Conservation (phyloP, 1,139 yeast species). For the Suhomyces coccinellae region DNA sequence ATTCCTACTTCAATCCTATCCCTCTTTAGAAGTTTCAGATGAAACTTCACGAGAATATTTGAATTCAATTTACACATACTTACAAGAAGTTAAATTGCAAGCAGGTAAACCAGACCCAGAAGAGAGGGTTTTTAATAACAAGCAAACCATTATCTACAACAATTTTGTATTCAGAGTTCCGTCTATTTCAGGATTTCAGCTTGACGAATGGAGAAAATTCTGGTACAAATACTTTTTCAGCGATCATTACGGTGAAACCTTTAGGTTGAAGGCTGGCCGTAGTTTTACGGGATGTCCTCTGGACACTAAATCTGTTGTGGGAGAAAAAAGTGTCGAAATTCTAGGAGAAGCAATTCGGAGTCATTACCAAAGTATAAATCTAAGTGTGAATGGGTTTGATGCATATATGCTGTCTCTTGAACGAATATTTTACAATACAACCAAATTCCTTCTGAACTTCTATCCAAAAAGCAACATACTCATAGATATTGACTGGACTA, state of each 20-base stretch:
- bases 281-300: background rate
- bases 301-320: background rate
- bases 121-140: background rate
- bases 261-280: conserved; percentile 2
- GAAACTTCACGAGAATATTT: background rate
- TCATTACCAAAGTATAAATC: background rate
- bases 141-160: conserved; percentile 6
- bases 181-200: background rate
- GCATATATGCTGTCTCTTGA: background rate
- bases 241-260: background rate
- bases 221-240: conserved; percentile 11
- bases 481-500: background rate
- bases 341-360: background rate
- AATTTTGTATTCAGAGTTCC: conserved; percentile 5
- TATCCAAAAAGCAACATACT: background rate
- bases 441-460: background rate
- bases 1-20: background rate
- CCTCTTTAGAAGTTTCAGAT: conserved; percentile 1
- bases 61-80: background rate
- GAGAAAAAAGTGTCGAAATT: background rate
- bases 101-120: background rate
- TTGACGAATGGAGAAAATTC: conserved; percentile 13
- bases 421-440: background rate
- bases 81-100: background rate
- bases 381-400: background rate